A percentile compares a stretch with the other conserved stretches of the same genome.
These are phyloP conservation scores for Aaosphaeria arxii DNA, from an alignment of 2,329 filamentous ascomycete genomes.

Conservation along the genomic window DNA sequence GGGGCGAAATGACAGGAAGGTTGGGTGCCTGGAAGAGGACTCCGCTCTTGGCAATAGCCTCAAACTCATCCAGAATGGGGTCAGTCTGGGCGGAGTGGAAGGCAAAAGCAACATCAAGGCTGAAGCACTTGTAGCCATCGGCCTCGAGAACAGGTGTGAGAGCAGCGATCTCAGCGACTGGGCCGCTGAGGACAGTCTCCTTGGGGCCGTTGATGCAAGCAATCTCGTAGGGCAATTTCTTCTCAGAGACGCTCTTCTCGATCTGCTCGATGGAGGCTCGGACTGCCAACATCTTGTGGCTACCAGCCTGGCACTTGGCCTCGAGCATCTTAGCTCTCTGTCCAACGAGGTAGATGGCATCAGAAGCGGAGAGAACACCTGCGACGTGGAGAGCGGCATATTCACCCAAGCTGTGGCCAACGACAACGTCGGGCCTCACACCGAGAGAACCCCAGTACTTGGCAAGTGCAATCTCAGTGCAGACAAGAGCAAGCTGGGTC, in stretches of 20 bases:
- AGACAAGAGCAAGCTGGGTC: constrained; percentile 39
- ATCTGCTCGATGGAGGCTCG: constrained; percentile 3
- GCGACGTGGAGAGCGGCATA: constrained; percentile 36
- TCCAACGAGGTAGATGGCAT: constrained; percentile 34
- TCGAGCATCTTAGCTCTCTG: constrained; percentile 21
- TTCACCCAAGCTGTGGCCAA: constrained; percentile 35
- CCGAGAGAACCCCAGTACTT: constrained; percentile 5
- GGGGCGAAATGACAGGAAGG: constrained; percentile 43
- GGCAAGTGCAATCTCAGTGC: constrained; percentile 35
- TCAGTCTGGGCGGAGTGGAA: constrained; percentile 30
- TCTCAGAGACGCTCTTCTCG: not conserved
- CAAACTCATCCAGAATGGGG: constrained; percentile 42
- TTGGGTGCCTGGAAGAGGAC: constrained; percentile 8
- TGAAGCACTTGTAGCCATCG: not conserved
- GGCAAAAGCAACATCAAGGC: constrained; percentile 11
- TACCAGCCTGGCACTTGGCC: constrained; percentile 16
- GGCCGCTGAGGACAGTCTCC: constrained; percentile 24
- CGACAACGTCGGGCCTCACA: constrained; percentile 6
- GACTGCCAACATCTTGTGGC: constrained; percentile 29
- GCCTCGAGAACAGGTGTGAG: not conserved
- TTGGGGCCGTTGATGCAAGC: constrained; percentile 25
- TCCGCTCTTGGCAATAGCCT: constrained; percentile 28
- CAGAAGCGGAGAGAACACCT: constrained; percentile 30
- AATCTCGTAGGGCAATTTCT: constrained; percentile 5
- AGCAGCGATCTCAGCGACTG: constrained; percentile 5